Evolutionary conservation across 2,329 filamentous ascomycete species (phyloP).

Genomic region (Knoxdaviesia proteae): DNA sequence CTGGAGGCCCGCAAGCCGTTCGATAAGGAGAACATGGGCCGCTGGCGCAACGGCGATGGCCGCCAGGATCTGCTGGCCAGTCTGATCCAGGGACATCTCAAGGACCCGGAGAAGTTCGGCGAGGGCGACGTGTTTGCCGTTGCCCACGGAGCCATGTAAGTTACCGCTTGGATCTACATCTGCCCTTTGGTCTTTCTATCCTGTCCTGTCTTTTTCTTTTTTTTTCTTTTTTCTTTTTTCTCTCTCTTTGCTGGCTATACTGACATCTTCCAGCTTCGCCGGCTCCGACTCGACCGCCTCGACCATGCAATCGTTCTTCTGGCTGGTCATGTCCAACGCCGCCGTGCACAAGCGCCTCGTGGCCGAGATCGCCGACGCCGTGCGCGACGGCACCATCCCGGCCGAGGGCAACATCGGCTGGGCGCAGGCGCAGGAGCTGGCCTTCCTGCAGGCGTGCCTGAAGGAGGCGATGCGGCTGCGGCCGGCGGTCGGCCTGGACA

Average conservation of each 20-base stretch:
- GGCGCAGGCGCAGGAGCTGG: constrained; percentile 23
- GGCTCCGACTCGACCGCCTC: constrained; percentile 40
- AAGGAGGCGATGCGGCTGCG: constrained; percentile 34
- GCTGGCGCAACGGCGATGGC: constrained; percentile 18
- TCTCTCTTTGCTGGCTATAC: neutral
- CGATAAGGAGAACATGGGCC: constrained; percentile 20
- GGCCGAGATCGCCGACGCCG: constrained; percentile 22
- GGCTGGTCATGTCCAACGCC: constrained; percentile 22
- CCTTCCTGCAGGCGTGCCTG: constrained; percentile 35
- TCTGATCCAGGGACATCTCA: constrained; percentile 29
- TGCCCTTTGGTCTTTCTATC: neutral
- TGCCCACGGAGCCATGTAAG: constrained; percentile 33
- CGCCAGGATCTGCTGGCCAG: constrained; percentile 28
- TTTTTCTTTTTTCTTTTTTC: too few species aligned
- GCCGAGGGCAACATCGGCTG: constrained; percentile 22
- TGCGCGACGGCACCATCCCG: constrained; percentile 13
- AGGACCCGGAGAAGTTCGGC: constrained; percentile 23
- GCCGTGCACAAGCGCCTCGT: constrained; percentile 18
- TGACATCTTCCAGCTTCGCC: constrained; percentile 21
- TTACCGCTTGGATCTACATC: constrained; percentile 1
- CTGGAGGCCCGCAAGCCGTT: constrained; percentile 24
- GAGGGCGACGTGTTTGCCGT: constrained; percentile 35
- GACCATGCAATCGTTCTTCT: constrained; percentile 36
- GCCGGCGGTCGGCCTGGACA: constrained; percentile 31
- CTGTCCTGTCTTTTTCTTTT: neutral